phyloP scores from a whole-genome alignment of 768 basidiomycete genomes.

The Sporobolomyces pararoseus region DNA sequence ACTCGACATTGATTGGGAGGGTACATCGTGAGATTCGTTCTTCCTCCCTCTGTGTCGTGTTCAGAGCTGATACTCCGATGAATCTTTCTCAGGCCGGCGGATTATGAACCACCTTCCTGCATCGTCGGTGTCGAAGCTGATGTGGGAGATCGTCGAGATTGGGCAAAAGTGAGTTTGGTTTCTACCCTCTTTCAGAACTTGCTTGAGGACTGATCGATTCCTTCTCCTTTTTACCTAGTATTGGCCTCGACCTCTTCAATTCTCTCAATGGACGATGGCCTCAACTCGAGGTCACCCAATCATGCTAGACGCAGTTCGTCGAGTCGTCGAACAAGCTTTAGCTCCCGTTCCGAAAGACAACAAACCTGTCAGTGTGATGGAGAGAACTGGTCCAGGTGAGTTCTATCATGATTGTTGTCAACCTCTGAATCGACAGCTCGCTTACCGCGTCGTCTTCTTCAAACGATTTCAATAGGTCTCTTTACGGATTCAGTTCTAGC shows the following conservation, averaged over 20 bases:
- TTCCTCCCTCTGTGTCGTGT: no score
- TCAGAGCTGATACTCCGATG: no score
- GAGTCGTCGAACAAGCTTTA: conserved; percentile 46
- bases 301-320: conserved; percentile 51
- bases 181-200: neutral
- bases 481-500: conserved; percentile 51
- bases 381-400: conserved; percentile 52
- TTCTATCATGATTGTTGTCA: no score
- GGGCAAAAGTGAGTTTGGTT: conserved; percentile 47
- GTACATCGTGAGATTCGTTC: neutral
- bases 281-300: conserved; percentile 52
- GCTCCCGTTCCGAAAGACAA: conserved; percentile 44
- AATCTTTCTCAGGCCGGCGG: conserved; percentile 3
- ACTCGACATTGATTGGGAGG: conserved; percentile 43
- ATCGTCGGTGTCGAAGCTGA: conserved; percentile 55
- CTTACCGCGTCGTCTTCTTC: no score
- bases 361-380: conserved; percentile 50
- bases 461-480: conserved; percentile 14
- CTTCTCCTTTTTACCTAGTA: conserved; percentile 34
- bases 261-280: conserved; percentile 55
- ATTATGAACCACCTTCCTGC: conserved; percentile 46
- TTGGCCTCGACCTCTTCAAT: conserved; percentile 51
- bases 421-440: no score
- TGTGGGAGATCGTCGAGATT: conserved; percentile 53
- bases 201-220: neutral